Conservation (phyloP, 148 eudicot genomes). For the Rhododendron williamsianum region DNA sequence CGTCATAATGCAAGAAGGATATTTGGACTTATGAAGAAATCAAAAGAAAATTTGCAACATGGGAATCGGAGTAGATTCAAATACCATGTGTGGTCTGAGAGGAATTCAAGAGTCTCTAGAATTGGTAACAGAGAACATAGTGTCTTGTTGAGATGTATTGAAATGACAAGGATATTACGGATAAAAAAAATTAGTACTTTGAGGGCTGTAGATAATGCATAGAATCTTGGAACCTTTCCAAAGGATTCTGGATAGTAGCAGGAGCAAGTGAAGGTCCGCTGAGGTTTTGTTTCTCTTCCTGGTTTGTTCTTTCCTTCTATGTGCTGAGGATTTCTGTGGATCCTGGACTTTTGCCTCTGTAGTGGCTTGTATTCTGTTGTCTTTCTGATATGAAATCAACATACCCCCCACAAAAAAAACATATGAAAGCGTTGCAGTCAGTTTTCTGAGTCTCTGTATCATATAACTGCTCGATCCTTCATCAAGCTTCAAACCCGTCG, state of each 20-base stretch:
- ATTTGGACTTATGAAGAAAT: background rate
- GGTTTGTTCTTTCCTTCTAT: background rate
- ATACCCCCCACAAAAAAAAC: background rate
- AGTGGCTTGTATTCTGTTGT: background rate
- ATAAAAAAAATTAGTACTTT: background rate
- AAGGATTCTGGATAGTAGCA: background rate
- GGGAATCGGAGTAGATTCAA: background rate
- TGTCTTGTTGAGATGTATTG: background rate
- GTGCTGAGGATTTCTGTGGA: background rate
- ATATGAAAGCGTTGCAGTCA: background rate
- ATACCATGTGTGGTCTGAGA: background rate
- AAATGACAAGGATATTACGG: background rate
- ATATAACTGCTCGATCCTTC: slow-evolving; percentile 1
- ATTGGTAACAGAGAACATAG: background rate
- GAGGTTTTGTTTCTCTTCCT: background rate
- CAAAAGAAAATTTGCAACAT: background rate
- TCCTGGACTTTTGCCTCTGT: background rate
- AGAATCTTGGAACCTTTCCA: background rate
- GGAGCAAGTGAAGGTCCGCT: background rate
- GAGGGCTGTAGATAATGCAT: background rate
- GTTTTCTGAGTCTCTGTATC: background rate
- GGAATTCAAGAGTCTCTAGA: background rate
- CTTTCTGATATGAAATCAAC: background rate
- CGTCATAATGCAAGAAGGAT: background rate
- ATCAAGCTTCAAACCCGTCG: background rate